These are phyloP conservation scores for Rubia balearica DNA, from an alignment of 305 asterid species.

Conservation along the genomic window DNA sequence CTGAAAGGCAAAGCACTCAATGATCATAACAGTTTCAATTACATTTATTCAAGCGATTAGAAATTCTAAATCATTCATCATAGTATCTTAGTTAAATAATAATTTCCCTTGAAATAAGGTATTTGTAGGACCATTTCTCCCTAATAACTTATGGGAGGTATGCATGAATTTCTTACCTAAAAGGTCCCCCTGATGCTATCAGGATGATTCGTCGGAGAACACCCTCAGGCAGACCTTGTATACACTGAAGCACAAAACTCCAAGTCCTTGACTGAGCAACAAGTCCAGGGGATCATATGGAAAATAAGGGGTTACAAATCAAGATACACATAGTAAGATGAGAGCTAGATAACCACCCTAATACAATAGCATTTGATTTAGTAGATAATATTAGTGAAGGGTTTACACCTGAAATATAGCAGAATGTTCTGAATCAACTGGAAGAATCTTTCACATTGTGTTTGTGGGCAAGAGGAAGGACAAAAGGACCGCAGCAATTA, in stretches of 20 bases:
- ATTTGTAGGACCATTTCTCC: not conserved
- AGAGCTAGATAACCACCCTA: not conserved
- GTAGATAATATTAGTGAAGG: not conserved
- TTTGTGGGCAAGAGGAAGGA: conserved; percentile 93
- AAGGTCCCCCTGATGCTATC: conserved; percentile 67
- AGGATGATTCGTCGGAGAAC: conserved; percentile 78
- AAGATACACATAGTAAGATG: not conserved
- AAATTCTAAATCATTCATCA: not conserved
- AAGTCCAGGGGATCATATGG: not conserved
- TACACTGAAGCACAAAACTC: conserved; percentile 49
- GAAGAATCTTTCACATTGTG: conserved; percentile 96
- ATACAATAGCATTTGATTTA: not conserved
- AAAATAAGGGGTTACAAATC: not conserved
- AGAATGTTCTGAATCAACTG: conserved; percentile 99
- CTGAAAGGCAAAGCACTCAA: not conserved
- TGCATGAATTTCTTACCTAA: conserved; percentile 42
- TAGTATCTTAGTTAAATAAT: not conserved
- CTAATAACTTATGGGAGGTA: not conserved
- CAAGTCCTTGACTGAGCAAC: conserved; percentile 17
- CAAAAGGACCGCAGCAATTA: conserved; percentile 95
- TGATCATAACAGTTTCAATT: not conserved
- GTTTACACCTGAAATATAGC: conserved; percentile 83
- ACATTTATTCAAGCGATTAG: not conserved
- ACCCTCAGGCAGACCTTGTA: conserved; percentile 97
- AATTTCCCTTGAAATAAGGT: not conserved